Percentiles rank a stretch among this genome's conserved stretches.
Conservation (phyloP, 257 asterid species). For the Coffea canephora region DNA sequence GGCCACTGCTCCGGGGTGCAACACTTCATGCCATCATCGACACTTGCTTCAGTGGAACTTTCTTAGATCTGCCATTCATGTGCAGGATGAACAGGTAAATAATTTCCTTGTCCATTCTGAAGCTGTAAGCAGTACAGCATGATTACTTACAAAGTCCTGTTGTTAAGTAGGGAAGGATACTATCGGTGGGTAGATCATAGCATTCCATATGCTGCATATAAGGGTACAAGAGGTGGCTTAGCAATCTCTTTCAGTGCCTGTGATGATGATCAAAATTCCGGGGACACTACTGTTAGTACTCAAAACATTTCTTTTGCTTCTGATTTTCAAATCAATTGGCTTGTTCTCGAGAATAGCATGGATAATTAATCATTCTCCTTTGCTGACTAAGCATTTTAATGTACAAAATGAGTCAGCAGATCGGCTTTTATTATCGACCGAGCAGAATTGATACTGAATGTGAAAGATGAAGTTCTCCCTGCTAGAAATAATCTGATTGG, state of each 20-base stretch:
- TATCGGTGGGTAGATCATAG: conserved; percentile 73
- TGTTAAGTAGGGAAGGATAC: conserved; percentile 49
- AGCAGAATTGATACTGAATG: no score
- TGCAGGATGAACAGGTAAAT: conserved; percentile 69
- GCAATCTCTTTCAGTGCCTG: conserved; percentile 85
- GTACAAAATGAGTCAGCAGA: no score
- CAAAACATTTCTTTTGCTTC: background rate
- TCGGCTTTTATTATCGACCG: no score
- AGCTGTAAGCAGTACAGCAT: background rate
- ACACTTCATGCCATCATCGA: conserved; percentile 79
- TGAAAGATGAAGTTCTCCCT: no score
- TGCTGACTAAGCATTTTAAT: no score
- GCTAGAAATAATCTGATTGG: background rate
- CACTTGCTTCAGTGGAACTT: conserved; percentile 85
- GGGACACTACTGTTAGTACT: conserved; percentile 63
- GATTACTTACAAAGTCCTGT: background rate
- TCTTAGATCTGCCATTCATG: conserved; percentile 58
- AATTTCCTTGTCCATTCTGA: background rate
- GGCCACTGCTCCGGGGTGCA: conserved; percentile 75
- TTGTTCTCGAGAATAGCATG: no score
- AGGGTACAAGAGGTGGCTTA: conserved; percentile 69
- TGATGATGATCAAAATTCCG: conserved; percentile 78
- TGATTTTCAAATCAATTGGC: background rate
- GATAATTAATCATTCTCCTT: no score
- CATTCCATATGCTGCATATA: conserved; percentile 28